Percentiles rank a stretch among this genome's conserved stretches.
Conservation (phyloP, 1,284 basidiomycete species). For the Amylostereum areolatum region DNA sequence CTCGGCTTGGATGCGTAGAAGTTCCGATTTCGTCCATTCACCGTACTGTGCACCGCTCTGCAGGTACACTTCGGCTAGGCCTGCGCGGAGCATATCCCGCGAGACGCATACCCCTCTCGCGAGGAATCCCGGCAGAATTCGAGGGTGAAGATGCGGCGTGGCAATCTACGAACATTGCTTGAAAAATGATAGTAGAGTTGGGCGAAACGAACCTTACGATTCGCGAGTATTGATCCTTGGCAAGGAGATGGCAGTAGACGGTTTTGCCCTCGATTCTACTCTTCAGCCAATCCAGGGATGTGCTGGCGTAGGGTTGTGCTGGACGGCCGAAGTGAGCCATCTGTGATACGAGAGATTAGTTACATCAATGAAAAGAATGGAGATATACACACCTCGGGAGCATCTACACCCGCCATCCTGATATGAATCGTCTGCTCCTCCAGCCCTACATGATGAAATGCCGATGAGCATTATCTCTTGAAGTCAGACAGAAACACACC, state of each 20-base stretch:
- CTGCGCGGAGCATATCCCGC: slow-evolving; percentile 73
- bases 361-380: not conserved
- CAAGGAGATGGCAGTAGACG: slow-evolving; percentile 64
- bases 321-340: slow-evolving; percentile 75
- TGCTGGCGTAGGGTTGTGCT: slow-evolving; percentile 64
- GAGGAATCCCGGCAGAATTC: slow-evolving; percentile 42
- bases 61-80: slow-evolving; percentile 71
- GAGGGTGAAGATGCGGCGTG: slow-evolving; percentile 43
- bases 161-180: slow-evolving; percentile 50
- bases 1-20: slow-evolving; percentile 50
- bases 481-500: slow-evolving; percentile 32
- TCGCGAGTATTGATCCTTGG: slow-evolving; percentile 78
- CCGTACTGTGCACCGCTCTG: slow-evolving; percentile 79
- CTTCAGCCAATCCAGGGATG: slow-evolving; percentile 71
- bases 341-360: slow-evolving; percentile 26
- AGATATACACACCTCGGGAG: slow-evolving; percentile 54
- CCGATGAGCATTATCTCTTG: not conserved
- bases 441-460: slow-evolving; percentile 43
- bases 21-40: slow-evolving; percentile 54
- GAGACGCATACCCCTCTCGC: slow-evolving; percentile 52
- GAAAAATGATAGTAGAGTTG: not conserved
- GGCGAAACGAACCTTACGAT: slow-evolving; percentile 43
- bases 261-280: slow-evolving; percentile 46
- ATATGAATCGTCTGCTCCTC: slow-evolving; percentile 78
- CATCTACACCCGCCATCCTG: slow-evolving; percentile 84